Conservation (phyloP, 441 rosid genomes). For the Erodium chrysanthum region DNA sequence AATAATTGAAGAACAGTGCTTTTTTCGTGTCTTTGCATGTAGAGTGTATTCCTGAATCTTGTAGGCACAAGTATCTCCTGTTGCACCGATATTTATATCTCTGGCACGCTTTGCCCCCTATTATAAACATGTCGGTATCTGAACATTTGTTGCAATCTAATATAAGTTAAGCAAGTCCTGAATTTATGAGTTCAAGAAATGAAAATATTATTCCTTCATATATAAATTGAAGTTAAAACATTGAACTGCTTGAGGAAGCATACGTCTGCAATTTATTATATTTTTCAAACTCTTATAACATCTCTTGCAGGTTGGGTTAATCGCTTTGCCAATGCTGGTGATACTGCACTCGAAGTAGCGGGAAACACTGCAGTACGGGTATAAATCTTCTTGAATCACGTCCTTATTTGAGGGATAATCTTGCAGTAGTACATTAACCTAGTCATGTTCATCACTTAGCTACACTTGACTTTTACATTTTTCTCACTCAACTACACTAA, state of each 20-base stretch:
- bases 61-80: no score
- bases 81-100: no score
- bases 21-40: not conserved
- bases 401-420: no score
- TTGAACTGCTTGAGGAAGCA: not conserved
- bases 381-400: constrained; percentile 11
- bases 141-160: not conserved
- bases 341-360: constrained; percentile 88
- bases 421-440: no score
- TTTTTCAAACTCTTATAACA: constrained; percentile 11
- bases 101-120: no score
- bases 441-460: no score
- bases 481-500: no score
- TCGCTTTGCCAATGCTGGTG: constrained; percentile 96
- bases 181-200: not conserved
- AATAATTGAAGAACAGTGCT: not conserved
- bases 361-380: constrained; percentile 88
- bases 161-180: not conserved
- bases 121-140: not conserved
- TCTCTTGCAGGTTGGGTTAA: constrained; percentile 80
- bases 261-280: not conserved
- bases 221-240: not conserved
- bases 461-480: no score
- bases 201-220: not conserved
- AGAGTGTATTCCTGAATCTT: no score